A percentile compares a stretch with the other conserved stretches of the same genome.
phyloP scores from a whole-genome alignment of 225 moss, liverwort and hornwort genomes.

The Pseudisothecium myosuroides region DNA sequence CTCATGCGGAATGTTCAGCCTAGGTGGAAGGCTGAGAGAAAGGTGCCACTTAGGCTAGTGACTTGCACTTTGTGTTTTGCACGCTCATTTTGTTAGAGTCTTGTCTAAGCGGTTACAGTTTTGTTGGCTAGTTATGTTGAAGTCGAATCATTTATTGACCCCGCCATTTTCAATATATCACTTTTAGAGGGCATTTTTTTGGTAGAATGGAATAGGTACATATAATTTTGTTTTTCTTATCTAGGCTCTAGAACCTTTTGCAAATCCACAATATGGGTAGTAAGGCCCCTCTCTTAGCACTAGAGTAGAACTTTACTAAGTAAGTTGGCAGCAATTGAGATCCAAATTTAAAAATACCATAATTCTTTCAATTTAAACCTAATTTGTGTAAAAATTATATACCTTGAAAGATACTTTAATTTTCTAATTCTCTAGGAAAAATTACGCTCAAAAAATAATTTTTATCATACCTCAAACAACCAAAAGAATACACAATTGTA shows the following conservation, averaged over 20 bases:
- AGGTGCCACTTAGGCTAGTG: no score
- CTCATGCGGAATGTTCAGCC: no score
- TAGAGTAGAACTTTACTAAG: neutral
- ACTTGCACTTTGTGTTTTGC: neutral
- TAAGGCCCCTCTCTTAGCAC: neutral
- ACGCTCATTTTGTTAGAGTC: neutral
- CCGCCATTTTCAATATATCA: fast-evolving
- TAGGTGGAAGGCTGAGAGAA: no score
- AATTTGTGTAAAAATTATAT: neutral
- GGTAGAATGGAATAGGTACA: neutral
- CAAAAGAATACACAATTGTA: neutral
- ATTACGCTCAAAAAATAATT: neutral
- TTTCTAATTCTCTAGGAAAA: neutral
- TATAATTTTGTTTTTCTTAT: neutral
- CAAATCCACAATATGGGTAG: neutral
- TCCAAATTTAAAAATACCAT: neutral
- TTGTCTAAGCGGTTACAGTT: fast-evolving
- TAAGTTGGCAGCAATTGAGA: fast-evolving
- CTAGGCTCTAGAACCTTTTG: fast-evolving
- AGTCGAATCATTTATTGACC: neutral
- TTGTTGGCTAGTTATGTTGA: no score
- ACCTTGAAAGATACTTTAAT: neutral
- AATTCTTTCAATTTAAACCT: neutral
- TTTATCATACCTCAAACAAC: neutral
- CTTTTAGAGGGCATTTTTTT: neutral